Percentiles rank a stretch among this genome's conserved stretches.
Evolutionary conservation across 768 basidiomycete species (phyloP).

Genomic region (Boletus coccyginus): DNA sequence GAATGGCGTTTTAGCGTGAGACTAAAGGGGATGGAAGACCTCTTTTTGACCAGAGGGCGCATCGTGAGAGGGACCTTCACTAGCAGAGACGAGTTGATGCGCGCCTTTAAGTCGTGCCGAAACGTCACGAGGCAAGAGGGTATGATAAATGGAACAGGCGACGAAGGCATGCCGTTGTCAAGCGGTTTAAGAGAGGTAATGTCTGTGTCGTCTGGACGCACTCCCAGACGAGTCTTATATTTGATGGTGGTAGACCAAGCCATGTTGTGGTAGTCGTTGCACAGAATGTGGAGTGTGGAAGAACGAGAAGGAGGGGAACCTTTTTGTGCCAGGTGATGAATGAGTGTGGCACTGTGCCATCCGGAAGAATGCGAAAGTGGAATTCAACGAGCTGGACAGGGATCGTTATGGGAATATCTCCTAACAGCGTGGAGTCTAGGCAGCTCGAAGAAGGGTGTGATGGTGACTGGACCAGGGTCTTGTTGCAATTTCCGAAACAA

Average conservation of each 20-base stretch:
- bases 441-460: conserved; percentile 16
- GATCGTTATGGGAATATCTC: conserved; percentile 17
- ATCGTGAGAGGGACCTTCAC: conserved; percentile 28
- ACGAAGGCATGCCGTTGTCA: conserved; percentile 22
- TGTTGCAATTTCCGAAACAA: conserved; percentile 27
- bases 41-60: conserved; percentile 29
- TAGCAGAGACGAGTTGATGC: conserved; percentile 23
- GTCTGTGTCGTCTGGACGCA: conserved; percentile 10
- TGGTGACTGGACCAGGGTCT: conserved; percentile 15
- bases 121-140: conserved; percentile 27
- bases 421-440: conserved; percentile 12
- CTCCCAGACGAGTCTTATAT: conserved; percentile 19
- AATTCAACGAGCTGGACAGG: conserved; percentile 6
- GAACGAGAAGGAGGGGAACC: conserved; percentile 7
- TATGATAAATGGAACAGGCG: conserved; percentile 27
- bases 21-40: conserved; percentile 21
- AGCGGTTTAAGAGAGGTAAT: conserved; percentile 17
- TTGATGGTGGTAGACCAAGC: conserved; percentile 10
- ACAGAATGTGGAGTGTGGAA: conserved; percentile 18
- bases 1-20: conserved; percentile 27
- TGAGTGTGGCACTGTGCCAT: conserved; percentile 5
- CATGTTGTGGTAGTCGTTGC: conserved; percentile 16
- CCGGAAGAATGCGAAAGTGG: conserved; percentile 10
- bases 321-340: conserved; percentile 18
- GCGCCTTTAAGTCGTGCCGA: conserved; percentile 30